Base-by-base conservation (phyloP, 371 early-diverging fungal species). In the Neoconidiobolus thromboides region DNA sequence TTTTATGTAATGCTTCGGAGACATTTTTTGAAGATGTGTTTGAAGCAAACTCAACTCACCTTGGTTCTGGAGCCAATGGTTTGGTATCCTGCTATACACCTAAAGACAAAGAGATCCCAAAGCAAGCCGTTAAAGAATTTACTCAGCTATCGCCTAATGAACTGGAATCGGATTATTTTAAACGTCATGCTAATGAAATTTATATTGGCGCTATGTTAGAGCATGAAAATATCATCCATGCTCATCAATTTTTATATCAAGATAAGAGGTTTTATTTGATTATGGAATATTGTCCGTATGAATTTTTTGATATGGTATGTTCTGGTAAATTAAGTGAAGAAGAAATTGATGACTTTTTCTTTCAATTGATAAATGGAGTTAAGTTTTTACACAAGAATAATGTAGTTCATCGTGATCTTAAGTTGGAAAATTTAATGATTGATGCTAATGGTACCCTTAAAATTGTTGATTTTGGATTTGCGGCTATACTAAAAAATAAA, bases 391-490 rank as follows among this genome's bases (percentile, higher is more conserved):
- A 86, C 67, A 67, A 67, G 10, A 68, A 85, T 58, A 89, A 89
- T 48, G 83, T 90, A 48, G 84, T 85, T 1, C 92, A 91, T 65
- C 74, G 90, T 47, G 91, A 91, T 66, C 66, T 92, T 54, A 92
- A 92, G 64, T 76, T 89, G 15, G 93, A 90, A 60, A 92, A 92
- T 72, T 74, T 84, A 15, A 69, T 88, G n/a, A 63, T 89, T 60
- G 76, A 76, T 55, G 80, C 78, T 58, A 65, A 65, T 12, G 82
- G 85, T 5, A 76, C 81, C 3, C 69, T 93, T 56, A 93, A 93
- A 67, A 82, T 94, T 52, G 86, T 87, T 42, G 96, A 96, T 67
- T 93, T 94, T 77, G 93, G 96, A 9, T 86, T 83, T 47, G 82
- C 90, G n/a, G 38, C 63, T 79, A 67, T 80, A 79, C 7, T 76